Evolutionary conservation across 371 early-diverging fungal species (phyloP).

Genomic region (Mucor lusitanicus): DNA sequence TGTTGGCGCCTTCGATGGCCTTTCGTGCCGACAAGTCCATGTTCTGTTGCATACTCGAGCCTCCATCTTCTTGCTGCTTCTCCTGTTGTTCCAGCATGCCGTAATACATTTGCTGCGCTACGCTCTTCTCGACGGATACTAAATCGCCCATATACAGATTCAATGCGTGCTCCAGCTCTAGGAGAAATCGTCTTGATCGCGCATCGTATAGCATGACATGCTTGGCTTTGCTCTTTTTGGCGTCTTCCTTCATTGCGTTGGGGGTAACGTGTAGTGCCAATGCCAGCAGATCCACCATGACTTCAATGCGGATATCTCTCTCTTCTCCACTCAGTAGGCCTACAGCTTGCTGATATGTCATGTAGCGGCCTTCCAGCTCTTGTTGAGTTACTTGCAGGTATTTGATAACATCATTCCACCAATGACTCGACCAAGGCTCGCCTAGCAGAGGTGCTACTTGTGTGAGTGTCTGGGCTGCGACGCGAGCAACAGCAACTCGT

Average conservation of each 20-base stretch:
- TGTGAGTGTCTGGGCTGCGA: slow-evolving; percentile 26
- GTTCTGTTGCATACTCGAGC: not conserved
- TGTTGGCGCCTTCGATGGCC: slow-evolving; percentile 52
- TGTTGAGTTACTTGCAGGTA: slow-evolving; percentile 29
- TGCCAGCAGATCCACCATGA: slow-evolving; percentile 36
- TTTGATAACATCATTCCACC: slow-evolving; percentile 27
- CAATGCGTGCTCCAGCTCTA: slow-evolving; percentile 27
- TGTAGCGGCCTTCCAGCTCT: slow-evolving; percentile 13
- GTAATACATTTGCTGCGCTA: slow-evolving; percentile 54
- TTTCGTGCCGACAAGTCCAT: slow-evolving; percentile 46
- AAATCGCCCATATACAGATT: slow-evolving; percentile 27
- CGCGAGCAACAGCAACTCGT: slow-evolving; percentile 28
- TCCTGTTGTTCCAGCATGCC: slow-evolving; percentile 27
- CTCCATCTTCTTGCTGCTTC: slow-evolving; percentile 11
- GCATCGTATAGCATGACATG: slow-evolving; percentile 43
- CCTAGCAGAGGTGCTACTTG: slow-evolving; percentile 16
- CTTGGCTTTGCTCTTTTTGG: slow-evolving; percentile 2
- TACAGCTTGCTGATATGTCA: slow-evolving; percentile 19
- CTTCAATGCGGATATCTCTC: slow-evolving; percentile 43
- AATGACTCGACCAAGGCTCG: slow-evolving; percentile 26
- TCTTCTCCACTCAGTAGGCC: slow-evolving; percentile 6
- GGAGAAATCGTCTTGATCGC: slow-evolving; percentile 36
- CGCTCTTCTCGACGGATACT: slow-evolving; percentile 38
- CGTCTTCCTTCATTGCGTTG: slow-evolving; percentile 1
- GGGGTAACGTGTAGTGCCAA: slow-evolving; percentile 12